Base-by-base conservation (phyloP, 805 yeast species). In the Jamesozyma gamospora region DNA sequence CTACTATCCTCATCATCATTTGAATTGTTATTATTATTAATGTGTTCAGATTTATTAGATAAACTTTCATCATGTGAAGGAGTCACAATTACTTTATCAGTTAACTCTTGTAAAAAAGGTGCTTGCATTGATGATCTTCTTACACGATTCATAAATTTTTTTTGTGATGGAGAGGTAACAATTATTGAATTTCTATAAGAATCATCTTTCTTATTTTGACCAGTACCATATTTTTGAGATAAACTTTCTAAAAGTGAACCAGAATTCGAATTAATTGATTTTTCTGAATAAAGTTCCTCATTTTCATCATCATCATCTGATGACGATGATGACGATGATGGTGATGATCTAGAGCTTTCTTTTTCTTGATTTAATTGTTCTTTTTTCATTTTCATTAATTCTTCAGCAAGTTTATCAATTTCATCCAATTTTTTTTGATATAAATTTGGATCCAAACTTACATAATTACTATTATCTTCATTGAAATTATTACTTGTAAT, bases 191-290 rank as follows among this genome's bases (percentile, higher is more conserved):
- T 34, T 26, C 28, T 38, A 11, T 41, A 36, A 5, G 45, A 34
- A 8, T 36, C 18, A 11, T 43, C 12, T 19, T 33, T 28, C 14
- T 41, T 30, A 14, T 45, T 47, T 37, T 50, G 53, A 4, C 56
- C 60, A 11, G 55, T 52, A 6, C 58, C 60, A 43, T 58, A 61
- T 40, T 59, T 61, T 29, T 60, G 58, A 1, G 63, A 54, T 35
- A 61, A 41, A 1, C 53, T 35, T 30, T 52, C 62, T 12, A 61
- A 47, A 35, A 61, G 60, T 12, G 64, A 57, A 5, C 57, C 50
- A 6, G 44, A 31, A 11, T 37, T 49, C 1, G 54, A 43, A 32
- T 29, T 41, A n/a, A 28, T 43, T 32, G 40, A 35, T 31, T 27
- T 24, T n/a, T 30, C 41, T 4, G 51, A 41, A 27, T 28, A 15